Conservation (phyloP, 1,284 basidiomycete genomes). For the Cronartium quercuum region DNA sequence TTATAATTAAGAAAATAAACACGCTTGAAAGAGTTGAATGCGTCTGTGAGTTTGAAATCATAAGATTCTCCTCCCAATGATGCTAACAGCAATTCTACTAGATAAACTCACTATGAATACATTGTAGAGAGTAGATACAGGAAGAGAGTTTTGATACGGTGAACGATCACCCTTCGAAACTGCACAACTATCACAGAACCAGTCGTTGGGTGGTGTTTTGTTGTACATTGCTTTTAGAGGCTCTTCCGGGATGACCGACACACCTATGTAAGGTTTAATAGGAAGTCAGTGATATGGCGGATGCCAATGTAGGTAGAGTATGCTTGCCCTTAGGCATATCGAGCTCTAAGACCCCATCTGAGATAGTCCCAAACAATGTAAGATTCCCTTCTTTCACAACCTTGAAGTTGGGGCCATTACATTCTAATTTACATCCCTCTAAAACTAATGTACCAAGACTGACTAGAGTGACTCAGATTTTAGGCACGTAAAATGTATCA, state of each 20-base stretch:
- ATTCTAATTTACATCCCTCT: not conserved
- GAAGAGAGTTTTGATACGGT: not conserved
- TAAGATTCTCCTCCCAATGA: not conserved
- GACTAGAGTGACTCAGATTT: not conserved
- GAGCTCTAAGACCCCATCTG: not conserved
- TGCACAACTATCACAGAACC: not conserved
- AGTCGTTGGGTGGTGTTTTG: not conserved
- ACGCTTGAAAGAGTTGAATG: not conserved
- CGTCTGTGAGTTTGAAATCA: conserved; percentile 3
- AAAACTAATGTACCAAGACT: not conserved
- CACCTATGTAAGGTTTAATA: no score
- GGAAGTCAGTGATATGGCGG: no score
- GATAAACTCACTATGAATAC: not conserved
- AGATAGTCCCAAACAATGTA: not conserved
- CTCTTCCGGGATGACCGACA: no score
- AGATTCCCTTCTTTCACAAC: not conserved
- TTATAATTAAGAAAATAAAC: conserved; percentile 9
- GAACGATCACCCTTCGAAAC: not conserved
- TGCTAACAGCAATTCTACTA: not conserved
- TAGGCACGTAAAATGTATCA: conserved; percentile 5
- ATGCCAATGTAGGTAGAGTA: not conserved
- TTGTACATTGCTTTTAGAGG: not conserved
- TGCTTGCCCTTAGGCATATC: not conserved
- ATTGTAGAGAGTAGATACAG: not conserved
- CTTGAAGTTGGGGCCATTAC: not conserved